Evolutionary conservation across 2,329 filamentous ascomycete genomes (phyloP), one percentile per base, ranked within the genome.

Genomic region (Acrodontium crateriforme): DNA sequence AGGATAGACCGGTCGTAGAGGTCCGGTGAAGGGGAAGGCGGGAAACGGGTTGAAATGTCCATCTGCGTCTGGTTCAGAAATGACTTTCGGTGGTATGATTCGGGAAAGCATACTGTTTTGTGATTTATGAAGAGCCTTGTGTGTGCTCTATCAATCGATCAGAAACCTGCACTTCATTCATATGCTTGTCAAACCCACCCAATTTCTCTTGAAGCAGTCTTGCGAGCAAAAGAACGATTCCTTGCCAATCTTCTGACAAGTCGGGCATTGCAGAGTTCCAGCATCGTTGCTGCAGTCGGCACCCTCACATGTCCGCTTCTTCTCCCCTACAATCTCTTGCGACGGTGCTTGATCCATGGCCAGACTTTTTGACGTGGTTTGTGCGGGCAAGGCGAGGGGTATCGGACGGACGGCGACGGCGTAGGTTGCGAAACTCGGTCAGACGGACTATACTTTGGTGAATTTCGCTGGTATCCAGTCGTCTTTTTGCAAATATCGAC

Each of bases 161-260:
- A 14, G 11, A 12, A 20, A 15, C 16, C 23, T 5, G 18, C 12
- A n/a, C 4, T 15, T 9, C 16, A 22, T 24, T 20, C 29, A 20
- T 35, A 48, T n/a, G n/a, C n/a, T n/a, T n/a, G n/a, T n/a, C 41
- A 46, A 35, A 51, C 51, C 42, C 74, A 95, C 89, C 89, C 89
- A 98, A 65, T 84, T 98, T 57, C 75, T 78, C 68, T 94, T 95
- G 63, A 98, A 98, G 65, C 89, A 98, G 46, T 95, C 89, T 57
- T 98, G 89, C 16, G 84, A 84, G 64, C 89, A 98, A 62, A 95
- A 98, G 60, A 75, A 94, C 62, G 83, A 92, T 49, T 89, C 82
- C 52, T 85, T 77, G 29, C 78, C 81, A 24, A 85, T 63, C 60
- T 93, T 94, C 48, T 94, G 67, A 54, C 89, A 98, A 27, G 82